Base-by-base conservation (phyloP, 2,329 filamentous ascomycete species). In the Colletotrichum lindemuthianum region DNA sequence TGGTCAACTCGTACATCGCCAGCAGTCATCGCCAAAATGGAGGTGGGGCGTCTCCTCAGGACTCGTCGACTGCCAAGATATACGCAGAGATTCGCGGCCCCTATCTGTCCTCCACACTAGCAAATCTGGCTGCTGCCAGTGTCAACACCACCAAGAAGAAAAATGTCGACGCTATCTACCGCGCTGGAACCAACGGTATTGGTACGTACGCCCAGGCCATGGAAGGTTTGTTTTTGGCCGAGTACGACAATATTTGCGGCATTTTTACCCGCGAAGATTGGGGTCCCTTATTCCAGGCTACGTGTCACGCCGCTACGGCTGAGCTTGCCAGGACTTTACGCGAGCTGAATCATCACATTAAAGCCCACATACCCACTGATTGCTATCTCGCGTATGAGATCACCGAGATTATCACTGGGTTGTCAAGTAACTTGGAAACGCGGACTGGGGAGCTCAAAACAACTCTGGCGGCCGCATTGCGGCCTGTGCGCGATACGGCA, bases 331-430 rank as follows among this genome's bases (percentile, higher is more conserved):
- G 92, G 70, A 97, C 96, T 0, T 78, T 98, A 58, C 88, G 92
- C 34, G 95, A 98, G 72, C 84, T 99, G 37, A 97, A 98, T 75
- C 85, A 87, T 53, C 94, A 97, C 72, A 93, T 98, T 77, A 93
- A 94, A 74, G 82, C 86, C 44, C 94, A 97, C 73, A 81, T 97
- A 43, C 87, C 89, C 69, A 97, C 93, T 0, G 96, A 99, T 76
- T 98, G 95, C 77, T 98, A 92, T 75, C 85, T 99, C 52, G 93
- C 93, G 8, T 99, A 97, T 75, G 96, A 99, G 74, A 92, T 98
- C 37, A 92, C 96, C 37, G 95, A 97, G 72, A 92, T 97, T 65
- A 88, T 98, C 50, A 92, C 92, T 1, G 86, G 86, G 11, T 84
- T 97, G 51, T 93, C 93, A 2, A 90, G 89, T 60, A 89, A 90